Conservation (phyloP, 306 rosid genomes). For the Quercus wislizeni region DNA sequence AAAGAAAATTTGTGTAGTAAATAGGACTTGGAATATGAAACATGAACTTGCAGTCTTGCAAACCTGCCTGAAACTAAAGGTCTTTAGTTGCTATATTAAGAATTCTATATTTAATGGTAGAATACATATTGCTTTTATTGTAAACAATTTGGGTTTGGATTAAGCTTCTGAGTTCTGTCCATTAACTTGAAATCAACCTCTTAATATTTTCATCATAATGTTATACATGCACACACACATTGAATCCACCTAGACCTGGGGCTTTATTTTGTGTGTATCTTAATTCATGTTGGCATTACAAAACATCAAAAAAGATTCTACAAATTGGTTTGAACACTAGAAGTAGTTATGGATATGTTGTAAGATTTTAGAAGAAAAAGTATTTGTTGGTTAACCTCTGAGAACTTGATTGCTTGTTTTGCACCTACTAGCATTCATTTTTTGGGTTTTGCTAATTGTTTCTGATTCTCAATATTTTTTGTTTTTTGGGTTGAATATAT, state of each 20-base stretch:
- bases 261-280: not conserved
- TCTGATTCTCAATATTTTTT: not conserved
- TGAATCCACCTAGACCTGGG: no score
- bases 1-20: not conserved
- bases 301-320: not conserved
- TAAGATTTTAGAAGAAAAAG: not conserved
- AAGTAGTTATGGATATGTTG: not conserved
- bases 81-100: not conserved
- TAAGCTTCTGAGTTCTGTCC: no score
- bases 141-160: no score
- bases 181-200: no score
- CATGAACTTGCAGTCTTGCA: not conserved
- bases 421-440: not conserved
- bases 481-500: conserved; percentile 2
- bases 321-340: not conserved
- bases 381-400: not conserved
- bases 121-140: not conserved
- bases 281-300: not conserved
- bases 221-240: no score
- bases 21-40: not conserved
- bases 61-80: not conserved
- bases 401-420: not conserved
- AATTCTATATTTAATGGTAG: not conserved
- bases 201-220: no score
- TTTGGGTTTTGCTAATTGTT: not conserved